phyloP scores from a whole-genome alignment of 306 rosid genomes.

The Dalbergia oliveri region DNA sequence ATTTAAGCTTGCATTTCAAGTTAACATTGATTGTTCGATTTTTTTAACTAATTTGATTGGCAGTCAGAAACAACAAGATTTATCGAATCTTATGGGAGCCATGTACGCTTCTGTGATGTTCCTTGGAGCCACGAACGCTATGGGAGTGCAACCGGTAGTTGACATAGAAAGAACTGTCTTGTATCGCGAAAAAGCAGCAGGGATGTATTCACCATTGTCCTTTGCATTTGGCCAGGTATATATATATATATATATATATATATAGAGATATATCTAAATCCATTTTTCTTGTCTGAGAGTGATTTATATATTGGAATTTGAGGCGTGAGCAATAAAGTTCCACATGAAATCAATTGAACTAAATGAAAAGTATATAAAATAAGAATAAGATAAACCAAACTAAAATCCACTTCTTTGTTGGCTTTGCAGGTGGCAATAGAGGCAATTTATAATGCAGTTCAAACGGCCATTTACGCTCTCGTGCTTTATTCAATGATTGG shows the following conservation, averaged over 20 bases:
- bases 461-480: conserved; percentile 53
- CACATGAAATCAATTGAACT: too few relatives aligned
- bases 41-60: not conserved
- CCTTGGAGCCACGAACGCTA: conserved; percentile 41
- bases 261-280: not conserved
- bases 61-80: conserved; percentile 50
- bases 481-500: conserved; percentile 75
- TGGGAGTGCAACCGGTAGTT: conserved; percentile 66
- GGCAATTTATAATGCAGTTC: conserved; percentile 62
- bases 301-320: not conserved
- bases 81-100: conserved; percentile 71
- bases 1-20: conserved; percentile 8
- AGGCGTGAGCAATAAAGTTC: too few relatives aligned
- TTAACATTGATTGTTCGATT: not conserved
- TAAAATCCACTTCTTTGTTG: conserved; percentile 24
- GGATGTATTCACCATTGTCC: conserved; percentile 55
- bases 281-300: not conserved
- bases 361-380: too few relatives aligned
- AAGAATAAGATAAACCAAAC: not conserved
- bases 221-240: conserved; percentile 56
- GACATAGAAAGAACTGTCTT: conserved; percentile 71
- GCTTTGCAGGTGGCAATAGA: conserved; percentile 75
- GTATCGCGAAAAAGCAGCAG: conserved; percentile 74
- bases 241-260: not conserved
- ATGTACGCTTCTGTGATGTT: conserved; percentile 57